These are phyloP conservation scores for Monosporascus sp. DNA, from an alignment of 2,329 filamentous ascomycete species.

Conservation along the genomic window DNA sequence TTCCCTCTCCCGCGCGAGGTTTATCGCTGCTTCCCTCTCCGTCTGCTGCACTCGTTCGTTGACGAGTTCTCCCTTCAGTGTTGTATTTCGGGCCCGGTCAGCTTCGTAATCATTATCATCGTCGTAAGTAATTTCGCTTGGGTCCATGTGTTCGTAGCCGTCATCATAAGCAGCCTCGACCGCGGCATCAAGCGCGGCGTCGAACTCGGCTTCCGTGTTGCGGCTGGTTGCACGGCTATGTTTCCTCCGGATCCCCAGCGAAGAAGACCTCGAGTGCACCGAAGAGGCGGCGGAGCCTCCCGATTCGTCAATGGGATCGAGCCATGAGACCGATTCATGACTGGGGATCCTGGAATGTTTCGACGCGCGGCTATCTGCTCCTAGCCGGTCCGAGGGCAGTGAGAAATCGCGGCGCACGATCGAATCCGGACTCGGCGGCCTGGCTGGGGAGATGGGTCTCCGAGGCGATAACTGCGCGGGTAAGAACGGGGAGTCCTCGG, in stretches of 20 bases:
- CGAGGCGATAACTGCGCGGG: constrained; percentile 67
- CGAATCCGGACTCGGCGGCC: constrained; percentile 27
- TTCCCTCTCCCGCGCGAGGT: constrained; percentile 56
- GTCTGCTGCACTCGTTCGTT: constrained; percentile 71
- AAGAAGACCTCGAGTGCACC: constrained; percentile 73
- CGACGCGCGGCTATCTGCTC: constrained; percentile 12
- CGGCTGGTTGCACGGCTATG: constrained; percentile 65
- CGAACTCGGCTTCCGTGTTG: constrained; percentile 82
- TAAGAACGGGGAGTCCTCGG: constrained; percentile 56
- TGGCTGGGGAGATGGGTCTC: constrained; percentile 45
- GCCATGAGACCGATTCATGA: constrained; percentile 81
- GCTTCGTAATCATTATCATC: constrained; percentile 32
- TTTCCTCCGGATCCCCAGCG: constrained; percentile 61
- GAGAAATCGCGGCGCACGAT: constrained; percentile 33
- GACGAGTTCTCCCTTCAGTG: constrained; percentile 66
- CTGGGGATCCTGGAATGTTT: constrained; percentile 57
- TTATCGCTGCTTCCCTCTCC: constrained; percentile 62
- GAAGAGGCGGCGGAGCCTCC: constrained; percentile 75
- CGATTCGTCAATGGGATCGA: constrained; percentile 92
- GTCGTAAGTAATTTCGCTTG: constrained; percentile 34
- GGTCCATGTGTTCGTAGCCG: constrained; percentile 68
- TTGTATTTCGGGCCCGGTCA: constrained; percentile 48
- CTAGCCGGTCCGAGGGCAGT: constrained; percentile 19
- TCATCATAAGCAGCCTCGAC: constrained; percentile 96
- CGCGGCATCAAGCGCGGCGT: constrained; percentile 88